Base-by-base conservation (phyloP, 768 basidiomycete species). In the Omphalotus guepiniiformis region DNA sequence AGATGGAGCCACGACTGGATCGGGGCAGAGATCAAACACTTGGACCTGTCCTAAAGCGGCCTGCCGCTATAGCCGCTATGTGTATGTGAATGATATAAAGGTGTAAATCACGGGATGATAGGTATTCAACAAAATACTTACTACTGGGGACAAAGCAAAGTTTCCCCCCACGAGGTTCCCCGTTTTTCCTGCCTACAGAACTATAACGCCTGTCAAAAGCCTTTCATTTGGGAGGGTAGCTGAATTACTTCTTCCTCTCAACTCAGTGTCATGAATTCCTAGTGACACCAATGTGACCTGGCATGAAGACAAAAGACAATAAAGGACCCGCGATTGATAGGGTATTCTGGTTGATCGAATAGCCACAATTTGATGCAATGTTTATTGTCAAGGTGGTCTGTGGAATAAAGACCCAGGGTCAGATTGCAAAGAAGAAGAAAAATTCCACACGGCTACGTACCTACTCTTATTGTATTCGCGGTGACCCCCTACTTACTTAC, bases 361-460 rank as follows among this genome's bases (percentile, higher is more conserved):
- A 19, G 18, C 30, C 30, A 13, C 21, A 8, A 22, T 21, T 8
- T 28, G 42, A n/a, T 34, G 29, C 9, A 19, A 32, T 21, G n/a
- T 23, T 44, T 44, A 44, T 44, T 44, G 42, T 44, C n/a, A 21
- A 43, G 26, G 34, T 19, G n/a, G n/a, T n/a, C n/a, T n/a, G 27
- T 30, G 18, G 28, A 32, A 5, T 25, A 6, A 34, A 18, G 11
- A 19, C 12, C 27, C 16, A 11, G 41, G 41, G 22, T 18, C 41
- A n/a, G n/a, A n/a, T n/a, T n/a, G n/a, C n/a, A n/a, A n/a, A n/a
- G n/a, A n/a, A n/a, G n/a, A n/a, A n/a, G n/a, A n/a, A n/a, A n/a
- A n/a, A n/a, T n/a, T n/a, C n/a, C n/a, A n/a, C n/a, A n/a, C n/a
- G n/a, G n/a, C n/a, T n/a, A n/a, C n/a, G n/a, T n/a, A n/a, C n/a